These are phyloP conservation scores for Basidiobolus meristosporus DNA, from an alignment of 371 early-diverging fungal species.

Conservation along the genomic window DNA sequence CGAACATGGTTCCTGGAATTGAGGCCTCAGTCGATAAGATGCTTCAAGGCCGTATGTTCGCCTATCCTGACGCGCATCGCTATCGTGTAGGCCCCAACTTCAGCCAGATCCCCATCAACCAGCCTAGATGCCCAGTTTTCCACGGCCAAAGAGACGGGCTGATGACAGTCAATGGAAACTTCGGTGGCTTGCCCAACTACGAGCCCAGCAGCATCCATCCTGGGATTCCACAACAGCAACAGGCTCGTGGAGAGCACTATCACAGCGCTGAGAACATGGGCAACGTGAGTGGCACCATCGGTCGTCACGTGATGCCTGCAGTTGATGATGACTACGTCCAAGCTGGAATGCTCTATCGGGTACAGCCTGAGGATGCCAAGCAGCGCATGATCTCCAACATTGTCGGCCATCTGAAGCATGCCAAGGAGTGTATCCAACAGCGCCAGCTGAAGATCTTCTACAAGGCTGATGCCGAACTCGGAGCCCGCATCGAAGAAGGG, in stretches of 20 bases:
- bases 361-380: constrained; percentile 33
- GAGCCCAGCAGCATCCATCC: constrained; percentile 32
- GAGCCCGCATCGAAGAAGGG: constrained; percentile 36
- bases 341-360: constrained; percentile 45
- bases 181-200: constrained; percentile 49
- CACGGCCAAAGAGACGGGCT: constrained; percentile 60
- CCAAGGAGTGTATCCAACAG: constrained; percentile 46
- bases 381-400: constrained; percentile 45
- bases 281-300: too few relatives aligned
- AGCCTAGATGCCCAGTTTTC: constrained; percentile 22
- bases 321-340: constrained; percentile 56
- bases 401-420: constrained; percentile 43
- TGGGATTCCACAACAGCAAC: not conserved
- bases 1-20: too few relatives aligned
- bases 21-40: constrained; percentile 47
- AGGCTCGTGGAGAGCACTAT: constrained; percentile 1
- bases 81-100: constrained; percentile 64
- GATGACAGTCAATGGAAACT: constrained; percentile 43
- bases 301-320: constrained; percentile 10
- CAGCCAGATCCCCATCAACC: constrained; percentile 59
- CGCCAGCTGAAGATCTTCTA: constrained; percentile 55
- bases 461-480: constrained; percentile 57
- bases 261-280: constrained; percentile 8
- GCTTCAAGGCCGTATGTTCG: constrained; percentile 65
- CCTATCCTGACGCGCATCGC: constrained; percentile 67